These are phyloP conservation scores for Arthroderma uncinatum DNA, from an alignment of 2,329 filamentous ascomycete genomes.

Conservation along the genomic window DNA sequence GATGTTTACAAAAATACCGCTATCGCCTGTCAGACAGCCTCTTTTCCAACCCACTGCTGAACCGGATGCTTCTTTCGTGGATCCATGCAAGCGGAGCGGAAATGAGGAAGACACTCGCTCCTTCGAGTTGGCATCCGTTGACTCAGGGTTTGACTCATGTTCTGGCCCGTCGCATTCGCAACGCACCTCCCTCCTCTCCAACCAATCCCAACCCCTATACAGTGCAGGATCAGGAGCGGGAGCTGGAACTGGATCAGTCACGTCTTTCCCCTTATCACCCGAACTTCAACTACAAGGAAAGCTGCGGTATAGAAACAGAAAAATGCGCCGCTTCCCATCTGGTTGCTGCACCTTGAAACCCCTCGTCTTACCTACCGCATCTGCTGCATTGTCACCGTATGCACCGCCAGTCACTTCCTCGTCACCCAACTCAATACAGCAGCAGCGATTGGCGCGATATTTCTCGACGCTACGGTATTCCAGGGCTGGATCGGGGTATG, in stretches of 20 bases:
- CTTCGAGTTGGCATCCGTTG: conserved; percentile 16
- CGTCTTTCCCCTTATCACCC: conserved; percentile 19
- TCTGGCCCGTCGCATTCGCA: conserved; percentile 15
- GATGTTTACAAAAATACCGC: conserved; percentile 19
- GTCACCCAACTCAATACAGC: not conserved
- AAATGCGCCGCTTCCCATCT: conserved; percentile 27
- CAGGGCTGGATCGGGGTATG: conserved; percentile 4
- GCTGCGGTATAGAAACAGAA: conserved; percentile 18
- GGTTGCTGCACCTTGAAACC: conserved; percentile 28
- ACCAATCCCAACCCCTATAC: conserved; percentile 7
- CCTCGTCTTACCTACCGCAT: conserved; percentile 21
- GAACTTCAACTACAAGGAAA: conserved; percentile 16
- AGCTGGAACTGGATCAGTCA: conserved; percentile 10
- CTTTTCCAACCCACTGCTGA: conserved; percentile 15
- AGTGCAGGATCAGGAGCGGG: not conserved
- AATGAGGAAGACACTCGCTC: conserved; percentile 7
- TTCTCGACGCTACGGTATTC: conserved; percentile 4
- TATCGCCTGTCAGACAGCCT: conserved; percentile 18
- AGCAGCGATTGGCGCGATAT: not conserved
- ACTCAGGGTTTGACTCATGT: conserved; percentile 8
- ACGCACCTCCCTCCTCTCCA: conserved; percentile 20
- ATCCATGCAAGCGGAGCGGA: conserved; percentile 1
- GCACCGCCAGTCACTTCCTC: conserved; percentile 5
- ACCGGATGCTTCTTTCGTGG: not conserved
- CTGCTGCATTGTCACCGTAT: conserved; percentile 6